These are phyloP conservation scores for Apiospora malaysiana DNA, from an alignment of 2,329 filamentous ascomycete genomes.

Conservation along the genomic window DNA sequence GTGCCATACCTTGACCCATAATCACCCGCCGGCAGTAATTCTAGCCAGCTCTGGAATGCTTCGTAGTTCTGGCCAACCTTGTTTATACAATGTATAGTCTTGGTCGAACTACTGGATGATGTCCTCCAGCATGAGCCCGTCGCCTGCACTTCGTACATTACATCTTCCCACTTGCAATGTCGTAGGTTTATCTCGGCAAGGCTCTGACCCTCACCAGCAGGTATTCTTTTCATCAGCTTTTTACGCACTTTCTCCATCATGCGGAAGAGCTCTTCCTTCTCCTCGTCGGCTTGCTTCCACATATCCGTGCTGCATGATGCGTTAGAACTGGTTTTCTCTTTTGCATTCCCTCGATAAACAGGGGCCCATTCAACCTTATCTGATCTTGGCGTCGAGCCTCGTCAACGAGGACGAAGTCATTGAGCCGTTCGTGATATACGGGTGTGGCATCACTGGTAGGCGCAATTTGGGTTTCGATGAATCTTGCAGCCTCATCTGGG, in stretches of 20 bases:
- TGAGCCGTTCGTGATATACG: neutral
- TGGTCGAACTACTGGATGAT: neutral
- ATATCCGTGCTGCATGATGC: neutral
- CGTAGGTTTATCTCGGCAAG: neutral
- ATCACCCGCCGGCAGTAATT: neutral
- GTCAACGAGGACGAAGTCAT: neutral
- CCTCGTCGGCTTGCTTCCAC: neutral
- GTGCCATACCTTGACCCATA: neutral
- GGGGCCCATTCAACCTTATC: neutral
- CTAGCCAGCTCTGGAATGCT: neutral
- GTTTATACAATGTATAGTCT: neutral
- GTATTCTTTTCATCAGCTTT: neutral
- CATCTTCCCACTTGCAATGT: neutral
- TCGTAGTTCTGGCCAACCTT: neutral
- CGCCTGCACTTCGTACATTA: neutral
- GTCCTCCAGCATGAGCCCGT: neutral
- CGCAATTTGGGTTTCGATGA: slow-evolving; percentile 9
- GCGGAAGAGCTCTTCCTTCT: neutral
- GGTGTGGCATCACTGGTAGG: neutral
- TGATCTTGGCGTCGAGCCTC: neutral
- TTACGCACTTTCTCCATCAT: neutral
- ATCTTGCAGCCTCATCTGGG: slow-evolving; percentile 9
- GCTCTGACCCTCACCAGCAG: no score
- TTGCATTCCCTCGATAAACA: no score
- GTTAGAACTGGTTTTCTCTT: no score